phyloP scores from a whole-genome alignment of 192 early-diverging fungal species.

The Coemansia sp. region DNA sequence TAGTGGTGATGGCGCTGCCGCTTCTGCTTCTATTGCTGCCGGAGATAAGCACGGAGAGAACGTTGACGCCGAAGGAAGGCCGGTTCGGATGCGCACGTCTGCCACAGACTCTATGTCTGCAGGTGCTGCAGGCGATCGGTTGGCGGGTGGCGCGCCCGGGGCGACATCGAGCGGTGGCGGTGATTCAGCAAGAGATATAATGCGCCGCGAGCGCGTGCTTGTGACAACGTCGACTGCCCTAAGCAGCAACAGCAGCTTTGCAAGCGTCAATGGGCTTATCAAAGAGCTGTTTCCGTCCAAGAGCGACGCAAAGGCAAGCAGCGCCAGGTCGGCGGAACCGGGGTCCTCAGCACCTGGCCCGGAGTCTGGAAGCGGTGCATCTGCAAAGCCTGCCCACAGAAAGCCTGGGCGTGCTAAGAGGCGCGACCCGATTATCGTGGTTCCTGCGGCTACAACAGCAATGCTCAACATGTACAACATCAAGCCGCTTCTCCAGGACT shows the following conservation, averaged over 20 bases:
- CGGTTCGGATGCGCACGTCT: slow-evolving; percentile 9
- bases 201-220: slow-evolving; percentile 35
- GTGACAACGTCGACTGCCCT: slow-evolving; percentile 35
- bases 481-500: slow-evolving; percentile 76
- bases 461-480: slow-evolving; percentile 89
- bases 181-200: slow-evolving; percentile 29
- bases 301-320: slow-evolving; percentile 3
- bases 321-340: neutral
- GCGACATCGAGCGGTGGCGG: neutral
- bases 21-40: neutral
- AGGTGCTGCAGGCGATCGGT: neutral
- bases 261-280: slow-evolving; percentile 31
- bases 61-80: slow-evolving; percentile 11
- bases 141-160: neutral
- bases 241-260: slow-evolving; percentile 50
- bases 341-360: neutral
- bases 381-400: slow-evolving; percentile 1
- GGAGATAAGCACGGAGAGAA: slow-evolving; percentile 2
- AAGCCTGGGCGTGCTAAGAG: slow-evolving; percentile 35
- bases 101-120: neutral
- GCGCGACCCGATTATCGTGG: slow-evolving; percentile 81
- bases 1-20: neutral
- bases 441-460: slow-evolving; percentile 83
- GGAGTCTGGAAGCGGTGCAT: slow-evolving; percentile 23
- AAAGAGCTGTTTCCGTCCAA: slow-evolving; percentile 46